Conservation (phyloP, 2,329 filamentous ascomycete genomes). For the Tolypocladium cylindrosporum region DNA sequence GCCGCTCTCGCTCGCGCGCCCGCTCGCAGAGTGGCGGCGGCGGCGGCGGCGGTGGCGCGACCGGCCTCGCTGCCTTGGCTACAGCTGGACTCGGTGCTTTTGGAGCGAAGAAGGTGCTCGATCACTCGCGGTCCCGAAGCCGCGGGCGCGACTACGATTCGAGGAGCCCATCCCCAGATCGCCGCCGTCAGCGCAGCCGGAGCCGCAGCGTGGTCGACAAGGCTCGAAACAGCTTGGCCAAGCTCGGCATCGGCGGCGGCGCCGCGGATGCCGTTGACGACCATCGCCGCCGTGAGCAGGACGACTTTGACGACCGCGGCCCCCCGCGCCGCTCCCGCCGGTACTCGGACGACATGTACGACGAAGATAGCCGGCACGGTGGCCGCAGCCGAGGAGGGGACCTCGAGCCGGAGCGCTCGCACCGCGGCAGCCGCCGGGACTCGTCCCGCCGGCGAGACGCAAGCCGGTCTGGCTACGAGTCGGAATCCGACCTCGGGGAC, state of each 20-base stretch:
- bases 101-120: slow-evolving; percentile 50
- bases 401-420: slow-evolving; percentile 36
- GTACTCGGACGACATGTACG: slow-evolving; percentile 35
- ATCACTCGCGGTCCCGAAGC: slow-evolving; percentile 42
- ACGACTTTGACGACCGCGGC: slow-evolving; percentile 33
- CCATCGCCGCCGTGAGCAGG: slow-evolving; percentile 28
- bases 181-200: slow-evolving; percentile 37
- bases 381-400: slow-evolving; percentile 28
- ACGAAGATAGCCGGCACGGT: slow-evolving; percentile 32
- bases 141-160: slow-evolving; percentile 38
- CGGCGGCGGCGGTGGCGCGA: slow-evolving; percentile 30
- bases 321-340: slow-evolving; percentile 26
- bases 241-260: slow-evolving; percentile 47
- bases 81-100: slow-evolving; percentile 52
- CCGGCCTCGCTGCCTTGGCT: slow-evolving; percentile 51
- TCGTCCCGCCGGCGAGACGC: slow-evolving; percentile 22
- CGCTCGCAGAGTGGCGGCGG: slow-evolving; percentile 40
- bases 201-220: slow-evolving; percentile 57
- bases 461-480: slow-evolving; percentile 36
- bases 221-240: slow-evolving; percentile 51
- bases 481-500: slow-evolving; percentile 46
- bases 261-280: slow-evolving; percentile 27
- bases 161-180: slow-evolving; percentile 33
- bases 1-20: slow-evolving; percentile 58
- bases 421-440: slow-evolving; percentile 28